Percentiles rank a stretch among this genome's conserved stretches.
phyloP scores from a whole-genome alignment of 2,329 filamentous ascomycete species.

The Pseudogymnoascus sp. region DNA sequence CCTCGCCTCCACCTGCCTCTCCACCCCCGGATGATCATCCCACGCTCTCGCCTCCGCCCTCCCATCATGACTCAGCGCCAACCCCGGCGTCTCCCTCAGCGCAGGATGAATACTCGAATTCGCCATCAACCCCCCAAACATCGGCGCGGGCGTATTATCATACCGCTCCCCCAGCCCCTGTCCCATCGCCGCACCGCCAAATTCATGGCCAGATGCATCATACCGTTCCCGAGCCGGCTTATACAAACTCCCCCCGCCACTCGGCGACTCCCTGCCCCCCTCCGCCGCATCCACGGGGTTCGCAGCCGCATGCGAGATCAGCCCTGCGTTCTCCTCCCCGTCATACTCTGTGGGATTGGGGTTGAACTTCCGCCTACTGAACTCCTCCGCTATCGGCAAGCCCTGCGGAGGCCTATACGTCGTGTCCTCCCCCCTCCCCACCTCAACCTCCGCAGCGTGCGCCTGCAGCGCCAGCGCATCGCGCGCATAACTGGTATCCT shows the following conservation, averaged over 20 bases:
- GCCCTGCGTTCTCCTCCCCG: constrained; percentile 20
- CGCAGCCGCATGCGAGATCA: constrained; percentile 27
- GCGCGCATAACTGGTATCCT: constrained; percentile 43
- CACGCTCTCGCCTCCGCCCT: not conserved
- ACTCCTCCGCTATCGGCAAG: constrained; percentile 27
- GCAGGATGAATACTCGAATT: not conserved
- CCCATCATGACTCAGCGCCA: not conserved
- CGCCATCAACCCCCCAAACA: not conserved
- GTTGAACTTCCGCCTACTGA: constrained; percentile 23
- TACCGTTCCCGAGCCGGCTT: constrained; percentile 25
- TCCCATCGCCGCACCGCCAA: not conserved
- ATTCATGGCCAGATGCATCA: constrained; percentile 16
- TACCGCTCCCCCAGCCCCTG: not conserved
- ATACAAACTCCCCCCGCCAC: constrained; percentile 15
- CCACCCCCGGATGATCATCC: not conserved
- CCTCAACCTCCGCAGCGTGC: not conserved
- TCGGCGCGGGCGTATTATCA: not conserved
- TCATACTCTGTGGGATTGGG: constrained; percentile 12
- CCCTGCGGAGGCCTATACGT: not conserved
- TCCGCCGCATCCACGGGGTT: constrained; percentile 16
- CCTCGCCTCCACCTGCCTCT: not conserved
- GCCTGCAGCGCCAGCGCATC: not conserved
- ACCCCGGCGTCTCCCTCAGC: not conserved
- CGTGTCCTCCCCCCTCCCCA: not conserved
- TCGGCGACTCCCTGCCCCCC: not conserved